Evolutionary conservation across 164 flowering plant species (phyloP).

Genomic region (Aristolochia contorta): DNA sequence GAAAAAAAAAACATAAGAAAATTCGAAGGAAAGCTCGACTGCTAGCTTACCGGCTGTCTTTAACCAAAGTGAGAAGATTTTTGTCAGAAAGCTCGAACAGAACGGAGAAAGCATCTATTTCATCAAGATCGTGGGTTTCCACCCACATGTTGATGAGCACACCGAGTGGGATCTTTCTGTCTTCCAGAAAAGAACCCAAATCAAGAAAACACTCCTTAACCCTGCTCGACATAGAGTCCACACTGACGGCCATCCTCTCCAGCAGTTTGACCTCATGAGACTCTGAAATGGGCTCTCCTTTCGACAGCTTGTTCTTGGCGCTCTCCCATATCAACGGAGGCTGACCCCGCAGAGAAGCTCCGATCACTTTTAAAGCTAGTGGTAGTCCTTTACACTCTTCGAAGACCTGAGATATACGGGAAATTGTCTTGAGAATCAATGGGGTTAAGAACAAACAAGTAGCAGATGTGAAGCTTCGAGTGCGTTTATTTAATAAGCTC

Average conservation of each 20-base stretch:
- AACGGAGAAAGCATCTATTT: conserved; percentile 9
- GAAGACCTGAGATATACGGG: conserved; percentile 35
- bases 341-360: conserved; percentile 56
- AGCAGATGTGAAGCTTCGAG: not conserved
- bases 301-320: conserved; percentile 44
- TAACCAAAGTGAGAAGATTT: conserved; percentile 14
- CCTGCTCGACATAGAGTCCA: conserved; percentile 27
- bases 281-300: conserved; percentile 48
- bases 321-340: conserved; percentile 52
- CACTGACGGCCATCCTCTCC: conserved; percentile 49
- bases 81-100: conserved; percentile 9
- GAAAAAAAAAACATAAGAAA: not conserved
- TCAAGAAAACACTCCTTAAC: conserved; percentile 58
- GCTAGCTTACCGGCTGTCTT: conserved; percentile 22
- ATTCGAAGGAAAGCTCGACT: not conserved
- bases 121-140: conserved; percentile 10
- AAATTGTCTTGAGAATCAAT: not conserved
- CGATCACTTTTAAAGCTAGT: conserved; percentile 76
- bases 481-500: not conserved
- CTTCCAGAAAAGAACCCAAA: conserved; percentile 49
- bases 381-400: conserved; percentile 73
- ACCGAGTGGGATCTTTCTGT: conserved; percentile 32
- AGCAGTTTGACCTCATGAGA: conserved; percentile 53
- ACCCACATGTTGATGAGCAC: conserved; percentile 48
- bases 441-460: not conserved